Evolutionary conservation across 345 rosid species (phyloP).

Genomic region (Stellera chamaejasme): DNA sequence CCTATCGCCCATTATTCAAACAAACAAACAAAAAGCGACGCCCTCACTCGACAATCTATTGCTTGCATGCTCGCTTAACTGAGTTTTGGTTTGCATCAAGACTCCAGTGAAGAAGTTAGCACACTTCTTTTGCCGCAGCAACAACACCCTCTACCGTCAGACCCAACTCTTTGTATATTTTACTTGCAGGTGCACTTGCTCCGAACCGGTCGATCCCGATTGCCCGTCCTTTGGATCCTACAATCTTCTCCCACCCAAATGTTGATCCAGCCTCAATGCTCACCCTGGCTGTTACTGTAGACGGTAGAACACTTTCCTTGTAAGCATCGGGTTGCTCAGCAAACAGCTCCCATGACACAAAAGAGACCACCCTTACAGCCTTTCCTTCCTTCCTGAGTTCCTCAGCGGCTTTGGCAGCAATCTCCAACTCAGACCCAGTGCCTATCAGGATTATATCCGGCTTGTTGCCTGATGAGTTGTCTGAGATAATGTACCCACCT

Average conservation of each 20-base stretch:
- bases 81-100: constrained; percentile 11
- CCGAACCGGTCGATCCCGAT: constrained; percentile 85
- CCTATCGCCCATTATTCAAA: constrained; percentile 23
- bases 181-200: constrained; percentile 92
- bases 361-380: constrained; percentile 83
- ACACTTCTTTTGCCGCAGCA: constrained; percentile 61
- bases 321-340: constrained; percentile 69
- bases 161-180: constrained; percentile 77
- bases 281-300: constrained; percentile 67
- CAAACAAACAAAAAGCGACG: constrained; percentile 18
- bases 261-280: constrained; percentile 96
- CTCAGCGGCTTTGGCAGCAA: constrained; percentile 75
- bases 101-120: constrained; percentile 15
- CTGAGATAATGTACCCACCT: constrained; percentile 87
- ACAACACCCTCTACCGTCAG: constrained; percentile 64
- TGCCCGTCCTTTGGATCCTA: constrained; percentile 70
- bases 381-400: constrained; percentile 87
- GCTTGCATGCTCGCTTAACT: constrained; percentile 6
- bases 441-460: constrained; percentile 92
- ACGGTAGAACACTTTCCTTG: constrained; percentile 86
- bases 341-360: constrained; percentile 90
- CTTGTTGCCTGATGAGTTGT: constrained; percentile 80
- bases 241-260: constrained; percentile 80
- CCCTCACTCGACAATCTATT: constrained; percentile 4
- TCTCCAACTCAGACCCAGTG: constrained; percentile 94